Conservation (phyloP, 345 rosid species). For the Rhodamnia argentea region DNA sequence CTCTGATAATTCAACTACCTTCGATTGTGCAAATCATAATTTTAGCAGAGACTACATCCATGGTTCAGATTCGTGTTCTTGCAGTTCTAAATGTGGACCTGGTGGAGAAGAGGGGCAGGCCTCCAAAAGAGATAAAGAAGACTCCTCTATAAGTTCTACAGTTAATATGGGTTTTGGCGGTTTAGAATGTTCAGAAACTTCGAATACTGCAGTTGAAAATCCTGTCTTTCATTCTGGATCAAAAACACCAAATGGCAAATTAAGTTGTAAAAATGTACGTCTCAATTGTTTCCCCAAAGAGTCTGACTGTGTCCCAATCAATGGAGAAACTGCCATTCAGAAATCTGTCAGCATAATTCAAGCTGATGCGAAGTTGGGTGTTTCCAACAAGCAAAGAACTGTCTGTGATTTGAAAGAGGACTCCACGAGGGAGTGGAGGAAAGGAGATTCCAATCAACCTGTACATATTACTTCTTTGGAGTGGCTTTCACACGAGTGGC, state of each 20-base stretch:
- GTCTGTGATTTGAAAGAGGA: conserved; percentile 27
- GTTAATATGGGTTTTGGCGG: conserved; percentile 8
- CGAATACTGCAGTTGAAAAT: conserved; percentile 8
- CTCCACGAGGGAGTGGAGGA: conserved; percentile 18
- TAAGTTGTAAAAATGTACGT: conserved; percentile 14
- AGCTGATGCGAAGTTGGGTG: conserved; percentile 13
- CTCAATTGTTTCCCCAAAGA: conserved; percentile 10
- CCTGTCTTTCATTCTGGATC: conserved; percentile 10
- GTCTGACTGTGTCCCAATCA: conserved; percentile 10
- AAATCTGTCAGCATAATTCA: conserved; percentile 17
- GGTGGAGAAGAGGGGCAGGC: conserved; percentile 13
- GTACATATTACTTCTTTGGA: conserved; percentile 34
- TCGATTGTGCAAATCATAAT: conserved; percentile 8
- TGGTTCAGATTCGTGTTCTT: conserved; percentile 10
- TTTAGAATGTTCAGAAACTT: conserved; percentile 8
- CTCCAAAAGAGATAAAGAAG: conserved; percentile 18
- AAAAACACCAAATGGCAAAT: conserved; percentile 13
- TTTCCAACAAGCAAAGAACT: conserved; percentile 17
- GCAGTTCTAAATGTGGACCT: conserved; percentile 25
- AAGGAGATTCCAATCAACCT: conserved; percentile 20
- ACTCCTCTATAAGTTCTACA: conserved; percentile 14
- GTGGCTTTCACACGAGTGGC: conserved; percentile 81
- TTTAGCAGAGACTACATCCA: neutral
- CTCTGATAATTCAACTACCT: conserved; percentile 15
- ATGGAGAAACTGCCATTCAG: conserved; percentile 16